Percentiles rank a stretch among this genome's conserved stretches.
These are phyloP conservation scores for Suhomyces sp. DNA, from an alignment of 805 yeast genomes.

Conservation along the genomic window DNA sequence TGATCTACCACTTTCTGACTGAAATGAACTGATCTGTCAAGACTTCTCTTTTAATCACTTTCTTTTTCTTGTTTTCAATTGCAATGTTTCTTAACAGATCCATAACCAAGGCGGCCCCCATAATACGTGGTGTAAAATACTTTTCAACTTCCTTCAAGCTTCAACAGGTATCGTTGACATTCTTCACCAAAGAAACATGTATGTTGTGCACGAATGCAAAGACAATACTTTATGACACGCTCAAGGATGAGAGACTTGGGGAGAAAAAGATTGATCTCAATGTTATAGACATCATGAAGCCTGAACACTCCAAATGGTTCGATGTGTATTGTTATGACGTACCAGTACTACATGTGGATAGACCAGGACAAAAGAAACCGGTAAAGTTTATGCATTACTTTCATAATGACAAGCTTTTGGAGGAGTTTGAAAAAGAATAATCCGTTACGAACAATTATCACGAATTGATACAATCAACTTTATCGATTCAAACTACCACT, in stretches of 20 bases:
- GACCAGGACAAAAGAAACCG: conserved; percentile 44
- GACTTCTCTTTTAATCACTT: too few relatives aligned
- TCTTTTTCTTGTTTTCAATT: too few relatives aligned
- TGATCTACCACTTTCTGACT: too few relatives aligned
- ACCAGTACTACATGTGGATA: conserved; percentile 71
- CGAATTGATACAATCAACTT: too few relatives aligned
- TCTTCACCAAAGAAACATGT: conserved; percentile 71
- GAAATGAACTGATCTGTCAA: too few relatives aligned
- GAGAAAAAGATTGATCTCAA: conserved; percentile 31
- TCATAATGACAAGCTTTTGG: conserved; percentile 51
- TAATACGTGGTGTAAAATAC: too few relatives aligned
- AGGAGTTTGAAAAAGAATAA: conserved; percentile 42
- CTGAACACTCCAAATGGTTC: conserved; percentile 63
- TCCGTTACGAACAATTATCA: too few relatives aligned
- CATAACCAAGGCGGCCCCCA: too few relatives aligned
- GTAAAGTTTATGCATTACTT: conserved; percentile 70
- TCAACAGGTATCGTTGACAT: conserved; percentile 38
- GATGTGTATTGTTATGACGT: conserved; percentile 74
- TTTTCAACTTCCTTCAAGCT: not conserved
- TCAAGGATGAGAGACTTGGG: conserved; percentile 28
- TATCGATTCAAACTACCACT: too few relatives aligned
- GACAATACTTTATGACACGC: conserved; percentile 44
- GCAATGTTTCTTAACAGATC: too few relatives aligned
- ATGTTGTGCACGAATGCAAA: conserved; percentile 68
- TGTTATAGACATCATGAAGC: conserved; percentile 57